Conservation (phyloP, 257 asterid species). For the Paraleonurus japonicus region DNA sequence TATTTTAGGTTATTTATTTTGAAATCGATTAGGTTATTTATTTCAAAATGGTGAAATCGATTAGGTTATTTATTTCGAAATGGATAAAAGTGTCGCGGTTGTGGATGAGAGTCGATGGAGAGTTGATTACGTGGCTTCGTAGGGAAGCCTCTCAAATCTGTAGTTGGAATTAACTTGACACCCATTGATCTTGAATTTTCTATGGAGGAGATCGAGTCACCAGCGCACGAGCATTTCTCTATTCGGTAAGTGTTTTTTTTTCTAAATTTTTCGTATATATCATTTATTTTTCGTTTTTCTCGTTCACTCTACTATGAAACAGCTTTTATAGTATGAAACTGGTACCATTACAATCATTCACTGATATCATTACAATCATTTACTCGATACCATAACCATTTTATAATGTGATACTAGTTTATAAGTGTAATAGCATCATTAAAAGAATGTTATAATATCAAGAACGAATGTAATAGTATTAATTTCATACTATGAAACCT, state of each 20-base stretch:
- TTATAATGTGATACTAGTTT: too few relatives aligned
- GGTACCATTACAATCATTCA: too few relatives aligned
- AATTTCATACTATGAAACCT: too few relatives aligned
- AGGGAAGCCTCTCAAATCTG: slow-evolving; percentile 31
- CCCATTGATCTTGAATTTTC: slow-evolving; percentile 47
- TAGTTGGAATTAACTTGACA: slow-evolving; percentile 46
- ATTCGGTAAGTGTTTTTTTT: slow-evolving; percentile 55
- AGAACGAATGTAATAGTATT: too few relatives aligned
- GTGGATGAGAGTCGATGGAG: slow-evolving; percentile 34
- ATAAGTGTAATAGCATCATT: too few relatives aligned
- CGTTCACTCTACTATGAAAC: too few relatives aligned
- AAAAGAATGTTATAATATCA: too few relatives aligned
- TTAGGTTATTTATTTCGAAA: slow-evolving; percentile 13
- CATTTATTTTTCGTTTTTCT: background rate
- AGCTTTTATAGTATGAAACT: too few relatives aligned
- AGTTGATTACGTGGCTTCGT: slow-evolving; percentile 24
- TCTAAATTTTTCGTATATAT: background rate
- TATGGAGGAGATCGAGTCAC: slow-evolving; percentile 35
- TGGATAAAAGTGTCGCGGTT: slow-evolving; percentile 42
- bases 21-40: background rate
- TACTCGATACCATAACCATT: too few relatives aligned
- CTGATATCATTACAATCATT: too few relatives aligned
- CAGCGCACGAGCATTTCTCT: slow-evolving; percentile 54
- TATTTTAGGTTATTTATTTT: background rate
- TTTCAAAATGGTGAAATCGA: too few relatives aligned